Evolutionary conservation across 805 yeast genomes (phyloP), one percentile per base, ranked within the genome.

Genomic region (Kazachstania kunashirensis): DNA sequence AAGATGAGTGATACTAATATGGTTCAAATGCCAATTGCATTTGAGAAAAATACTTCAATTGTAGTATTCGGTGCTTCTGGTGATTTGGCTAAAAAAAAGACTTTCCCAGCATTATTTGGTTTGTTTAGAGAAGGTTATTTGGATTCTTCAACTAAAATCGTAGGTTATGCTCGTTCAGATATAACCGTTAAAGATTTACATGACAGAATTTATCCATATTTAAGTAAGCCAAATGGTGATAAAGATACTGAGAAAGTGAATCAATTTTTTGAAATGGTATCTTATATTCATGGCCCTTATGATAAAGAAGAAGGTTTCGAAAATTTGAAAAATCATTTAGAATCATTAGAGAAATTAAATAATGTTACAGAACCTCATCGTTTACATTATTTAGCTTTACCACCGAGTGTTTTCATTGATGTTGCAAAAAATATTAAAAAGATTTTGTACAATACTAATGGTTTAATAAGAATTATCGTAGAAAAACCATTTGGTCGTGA

Each of bases 401-500:
- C 98, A 14, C 98, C 98, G 24, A 77, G 86, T 9, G 94, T 81
- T 27, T 92, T 92, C 64, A 79, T 80, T 38, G 61, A 68, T 24
- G 97, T 89, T 31, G 84, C 92, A 34, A 62, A 67, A 32, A 75
- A 82, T 43, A 65, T 92, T 54, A 85, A 82, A 64, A 64, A 73
- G 48, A 61, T 72, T 52, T 73, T 75, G 46, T 83, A 86, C 60
- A 76, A 80, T 7, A 68, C 67, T 26, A 66, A 73, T 36, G 95
- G 95, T 36, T 54, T 70, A 37, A 77, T 85, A 25, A 75, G 96
- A 60, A 66, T 92, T 48, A 84, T 92, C 53, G 84, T 92, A 38
- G 98, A 92, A 66, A 92, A 92, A 68, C 98, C 98, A 27, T 92
- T 92, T 57, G 98, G 98, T 44, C 92, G 77, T 59, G 97, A 92